Evolutionary conservation across 179 eudicot species (phyloP).

Genomic region (Spinacia oleracea): DNA sequence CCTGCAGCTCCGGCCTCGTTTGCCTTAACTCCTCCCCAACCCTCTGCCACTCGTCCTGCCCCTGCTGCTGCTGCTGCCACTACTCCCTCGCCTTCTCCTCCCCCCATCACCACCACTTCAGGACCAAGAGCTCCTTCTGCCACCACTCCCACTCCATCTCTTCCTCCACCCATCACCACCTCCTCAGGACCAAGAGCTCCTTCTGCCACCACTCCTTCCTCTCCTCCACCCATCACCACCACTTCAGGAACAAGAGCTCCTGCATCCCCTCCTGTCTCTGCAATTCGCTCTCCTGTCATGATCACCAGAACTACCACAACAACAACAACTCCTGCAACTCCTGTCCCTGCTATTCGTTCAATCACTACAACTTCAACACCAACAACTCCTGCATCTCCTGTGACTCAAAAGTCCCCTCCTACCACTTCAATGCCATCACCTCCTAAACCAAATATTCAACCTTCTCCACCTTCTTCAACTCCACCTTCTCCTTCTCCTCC

Average conservation of each 20-base stretch:
- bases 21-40: background rate
- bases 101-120: background rate
- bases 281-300: background rate
- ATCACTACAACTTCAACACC: background rate
- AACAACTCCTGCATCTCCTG: background rate
- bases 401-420: background rate
- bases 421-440: constrained; percentile 9
- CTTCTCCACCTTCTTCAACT: background rate
- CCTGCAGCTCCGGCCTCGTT: constrained; percentile 10
- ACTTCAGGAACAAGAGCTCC: background rate
- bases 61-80: background rate
- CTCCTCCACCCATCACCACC: background rate
- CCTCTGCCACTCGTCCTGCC: constrained; percentile 18
- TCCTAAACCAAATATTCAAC: constrained; percentile 19
- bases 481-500: background rate
- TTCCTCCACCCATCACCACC: background rate
- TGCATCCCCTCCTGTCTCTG: background rate
- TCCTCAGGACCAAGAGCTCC: background rate
- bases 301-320: background rate
- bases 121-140: background rate
- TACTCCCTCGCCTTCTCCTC: background rate
- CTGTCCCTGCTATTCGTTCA: background rate
- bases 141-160: background rate
- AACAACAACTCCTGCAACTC: background rate
- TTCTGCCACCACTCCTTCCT: background rate